These are phyloP conservation scores for Sporothrix pallida DNA, from an alignment of 2,329 filamentous ascomycete genomes.

Conservation along the genomic window DNA sequence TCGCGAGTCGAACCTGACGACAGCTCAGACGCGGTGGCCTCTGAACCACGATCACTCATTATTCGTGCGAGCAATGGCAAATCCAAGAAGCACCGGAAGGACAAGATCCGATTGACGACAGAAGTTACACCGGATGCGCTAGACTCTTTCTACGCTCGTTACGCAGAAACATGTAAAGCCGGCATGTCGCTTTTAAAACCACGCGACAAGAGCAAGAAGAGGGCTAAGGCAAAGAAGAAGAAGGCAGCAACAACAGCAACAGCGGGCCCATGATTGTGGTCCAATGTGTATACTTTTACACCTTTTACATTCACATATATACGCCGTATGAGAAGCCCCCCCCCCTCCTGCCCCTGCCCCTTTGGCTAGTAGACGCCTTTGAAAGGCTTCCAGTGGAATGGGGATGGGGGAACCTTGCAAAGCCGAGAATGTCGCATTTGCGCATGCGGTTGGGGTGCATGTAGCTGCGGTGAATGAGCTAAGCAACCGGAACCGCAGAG, in stretches of 20 bases:
- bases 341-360: too few species aligned
- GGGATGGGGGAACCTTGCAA: too few species aligned
- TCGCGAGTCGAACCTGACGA: background rate
- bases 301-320: too few species aligned
- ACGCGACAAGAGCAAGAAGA: conserved; percentile 85
- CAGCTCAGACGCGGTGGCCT: conserved; percentile 39
- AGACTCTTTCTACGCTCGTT: conserved; percentile 80
- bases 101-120: conserved; percentile 79
- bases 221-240: conserved; percentile 77
- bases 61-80: conserved; percentile 86
- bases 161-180: conserved; percentile 88
- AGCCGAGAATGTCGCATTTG: too few species aligned
- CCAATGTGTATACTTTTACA: too few species aligned
- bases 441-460: too few species aligned
- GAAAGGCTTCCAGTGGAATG: too few species aligned
- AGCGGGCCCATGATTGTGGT: conserved; percentile 17
- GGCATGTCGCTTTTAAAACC: conserved; percentile 93
- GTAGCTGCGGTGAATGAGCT: too few species aligned
- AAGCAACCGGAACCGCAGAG: too few species aligned
- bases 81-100: conserved; percentile 59
- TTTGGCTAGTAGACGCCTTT: too few species aligned
- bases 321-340: too few species aligned
- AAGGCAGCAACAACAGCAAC: conserved; percentile 50
- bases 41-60: conserved; percentile 71
- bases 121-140: conserved; percentile 77